These are phyloP conservation scores for Colletotrichum sojae DNA, from an alignment of 2,329 filamentous ascomycete genomes.

Conservation along the genomic window DNA sequence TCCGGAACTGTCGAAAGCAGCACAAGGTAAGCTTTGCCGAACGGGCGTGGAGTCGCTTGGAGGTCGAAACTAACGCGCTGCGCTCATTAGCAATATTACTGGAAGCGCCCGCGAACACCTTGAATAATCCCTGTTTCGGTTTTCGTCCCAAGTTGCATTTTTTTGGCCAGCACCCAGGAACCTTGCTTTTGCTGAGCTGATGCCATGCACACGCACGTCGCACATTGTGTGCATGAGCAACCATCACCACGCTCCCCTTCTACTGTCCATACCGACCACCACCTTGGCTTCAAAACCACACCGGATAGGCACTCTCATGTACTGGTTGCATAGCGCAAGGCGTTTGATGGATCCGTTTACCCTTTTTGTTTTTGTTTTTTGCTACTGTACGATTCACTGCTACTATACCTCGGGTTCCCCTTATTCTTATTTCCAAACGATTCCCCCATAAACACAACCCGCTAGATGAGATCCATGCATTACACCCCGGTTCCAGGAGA, in stretches of 20 bases:
- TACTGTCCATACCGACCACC: constrained; percentile 30
- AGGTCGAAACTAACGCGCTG: constrained; percentile 41
- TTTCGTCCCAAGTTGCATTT: constrained; percentile 13
- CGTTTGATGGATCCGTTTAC: constrained; percentile 25
- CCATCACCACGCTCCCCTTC: constrained; percentile 9
- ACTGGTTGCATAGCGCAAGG: constrained; percentile 42
- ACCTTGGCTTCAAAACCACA: constrained; percentile 22
- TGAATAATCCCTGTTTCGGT: constrained; percentile 48
- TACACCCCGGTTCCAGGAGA: constrained; percentile 20
- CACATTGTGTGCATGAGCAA: constrained; percentile 4
- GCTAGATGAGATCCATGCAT: constrained; percentile 32
- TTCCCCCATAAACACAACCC: constrained; percentile 31
- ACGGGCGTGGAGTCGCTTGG: background rate
- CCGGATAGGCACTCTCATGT: constrained; percentile 31
- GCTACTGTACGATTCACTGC: constrained; percentile 31
- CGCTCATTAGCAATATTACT: constrained; percentile 74
- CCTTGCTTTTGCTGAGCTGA: constrained; percentile 27
- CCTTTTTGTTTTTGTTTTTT: constrained; percentile 16
- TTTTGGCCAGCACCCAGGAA: constrained; percentile 13
- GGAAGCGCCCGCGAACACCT: constrained; percentile 75
- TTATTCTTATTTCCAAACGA: constrained; percentile 34
- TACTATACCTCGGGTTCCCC: constrained; percentile 36
- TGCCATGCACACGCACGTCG: constrained; percentile 1
- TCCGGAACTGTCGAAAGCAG: constrained; percentile 92
- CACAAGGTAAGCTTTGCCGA: constrained; percentile 83